Evolutionary conservation across 441 rosid genomes (phyloP), one percentile per base, ranked within the genome.

Genomic region (Omphalea diandra): DNA sequence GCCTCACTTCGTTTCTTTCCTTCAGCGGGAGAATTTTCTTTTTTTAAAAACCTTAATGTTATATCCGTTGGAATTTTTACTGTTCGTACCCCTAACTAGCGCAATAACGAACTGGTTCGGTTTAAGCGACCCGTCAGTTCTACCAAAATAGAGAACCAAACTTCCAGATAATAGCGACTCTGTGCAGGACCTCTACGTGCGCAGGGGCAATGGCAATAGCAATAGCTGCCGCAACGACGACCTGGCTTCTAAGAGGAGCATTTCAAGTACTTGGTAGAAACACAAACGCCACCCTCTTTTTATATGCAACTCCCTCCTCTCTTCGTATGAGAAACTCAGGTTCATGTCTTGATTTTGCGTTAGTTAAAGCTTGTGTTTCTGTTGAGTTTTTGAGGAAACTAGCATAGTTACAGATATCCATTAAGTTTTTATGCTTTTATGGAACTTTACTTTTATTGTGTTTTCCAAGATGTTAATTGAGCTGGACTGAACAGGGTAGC

Each of bases 251-350:
- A 27, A 55, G 35, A 29, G 35, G 36, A 94, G 83, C 86, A n/a
- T 64, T 77, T 65, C 79, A 75, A 60, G 75, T 85, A n/a, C 77
- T 68, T 67, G 71, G 56, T 59, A 31, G 10, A 59, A 65, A 12
- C 73, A 71, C n/a, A n/a, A n/a, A n/a, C n/a, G n/a, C 55, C 35
- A 62, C 17, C 40, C 69, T 77, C 62, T 74, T 79, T 40, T 68
- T 60, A 56, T 63, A 46, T 70, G 80, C 74, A 66, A 54, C 70
- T n/a, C 44, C 32, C 55, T 66, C 26, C 69, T 63, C 75, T 41
- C 56, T n/a, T n/a, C n/a, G 80, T 20, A 54, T 62, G 18, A 65
- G 80, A 69, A 81, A 67, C 67, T 78, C 88, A 81, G 86, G 93
- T 87, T 75, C 71, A 10, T 44, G 27, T 32, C 33, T 55, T 67